Percentiles rank a stretch among this genome's conserved stretches.
These are phyloP conservation scores for Tricholoma terreum DNA, from an alignment of 768 basidiomycete species.

Conservation along the genomic window DNA sequence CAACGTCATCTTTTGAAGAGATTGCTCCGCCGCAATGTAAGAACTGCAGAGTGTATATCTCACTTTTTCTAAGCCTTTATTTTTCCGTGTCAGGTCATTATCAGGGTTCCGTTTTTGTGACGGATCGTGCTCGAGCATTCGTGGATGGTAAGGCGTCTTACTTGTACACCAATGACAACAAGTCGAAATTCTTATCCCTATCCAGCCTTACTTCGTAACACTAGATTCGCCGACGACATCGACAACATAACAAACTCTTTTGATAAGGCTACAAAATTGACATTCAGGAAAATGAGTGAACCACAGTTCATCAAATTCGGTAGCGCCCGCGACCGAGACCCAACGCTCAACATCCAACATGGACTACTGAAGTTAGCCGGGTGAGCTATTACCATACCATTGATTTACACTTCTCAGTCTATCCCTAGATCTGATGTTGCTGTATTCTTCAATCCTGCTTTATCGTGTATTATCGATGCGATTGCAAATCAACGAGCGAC, in stretches of 20 bases:
- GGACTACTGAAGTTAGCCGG: slow-evolving; percentile 45
- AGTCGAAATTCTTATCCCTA: neutral
- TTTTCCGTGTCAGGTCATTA: slow-evolving; percentile 30
- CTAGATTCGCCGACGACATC: slow-evolving; percentile 39
- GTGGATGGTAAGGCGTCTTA: slow-evolving; percentile 37
- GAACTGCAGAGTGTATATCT: slow-evolving; percentile 10
- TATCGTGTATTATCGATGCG: slow-evolving; percentile 13
- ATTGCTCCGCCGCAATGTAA: slow-evolving; percentile 25
- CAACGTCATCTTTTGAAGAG: slow-evolving; percentile 36
- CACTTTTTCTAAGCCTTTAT: slow-evolving; percentile 13
- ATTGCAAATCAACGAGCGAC: neutral
- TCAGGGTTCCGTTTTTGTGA: slow-evolving; percentile 43
- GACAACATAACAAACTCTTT: slow-evolving; percentile 41
- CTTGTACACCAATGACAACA: neutral
- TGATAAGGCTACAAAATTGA: slow-evolving; percentile 45
- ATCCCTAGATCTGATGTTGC: slow-evolving; percentile 10
- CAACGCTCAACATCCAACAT: slow-evolving; percentile 35
- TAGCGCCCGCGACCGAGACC: slow-evolving; percentile 37
- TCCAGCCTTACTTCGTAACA: slow-evolving; percentile 37
- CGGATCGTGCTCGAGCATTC: slow-evolving; percentile 29
- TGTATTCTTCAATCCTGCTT: slow-evolving; percentile 16
- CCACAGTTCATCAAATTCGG: slow-evolving; percentile 49
- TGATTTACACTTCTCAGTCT: neutral
- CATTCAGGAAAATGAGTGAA: slow-evolving; percentile 38
- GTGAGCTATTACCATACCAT: slow-evolving; percentile 16